Evolutionary conservation across 2,329 filamentous ascomycete species (phyloP).

Genomic region (Immersiporthe knoxdaviesiana): DNA sequence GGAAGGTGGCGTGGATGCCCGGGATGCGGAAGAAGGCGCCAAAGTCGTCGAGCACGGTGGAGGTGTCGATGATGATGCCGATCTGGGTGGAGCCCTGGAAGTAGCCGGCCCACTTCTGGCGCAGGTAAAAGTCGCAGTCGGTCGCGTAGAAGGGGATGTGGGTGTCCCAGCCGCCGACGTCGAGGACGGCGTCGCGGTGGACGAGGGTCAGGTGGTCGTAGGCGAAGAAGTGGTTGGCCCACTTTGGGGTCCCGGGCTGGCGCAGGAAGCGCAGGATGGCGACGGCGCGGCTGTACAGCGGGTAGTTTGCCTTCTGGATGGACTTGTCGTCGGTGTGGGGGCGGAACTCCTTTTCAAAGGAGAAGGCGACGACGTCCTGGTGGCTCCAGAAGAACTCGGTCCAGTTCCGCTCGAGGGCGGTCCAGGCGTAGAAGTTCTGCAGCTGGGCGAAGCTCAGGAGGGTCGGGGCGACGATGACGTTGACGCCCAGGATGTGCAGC

Average conservation of each 20-base stretch:
- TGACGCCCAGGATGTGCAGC: constrained; percentile 52
- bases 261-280: constrained; percentile 40
- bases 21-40: constrained; percentile 46
- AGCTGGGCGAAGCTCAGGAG: constrained; percentile 57
- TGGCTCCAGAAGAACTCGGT: constrained; percentile 57
- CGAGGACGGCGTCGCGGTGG: constrained; percentile 48
- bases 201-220: constrained; percentile 56
- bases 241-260: constrained; percentile 42
- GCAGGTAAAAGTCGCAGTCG: constrained; percentile 53
- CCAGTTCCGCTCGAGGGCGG: constrained; percentile 48
- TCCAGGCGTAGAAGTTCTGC: constrained; percentile 56
- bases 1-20: constrained; percentile 39
- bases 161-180: constrained; percentile 54
- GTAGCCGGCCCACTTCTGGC: constrained; percentile 46
- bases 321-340: constrained; percentile 38
- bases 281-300: constrained; percentile 44
- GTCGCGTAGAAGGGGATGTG: constrained; percentile 55
- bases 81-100: constrained; percentile 44
- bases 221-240: constrained; percentile 54
- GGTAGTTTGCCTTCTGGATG: constrained; percentile 47
- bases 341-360: constrained; percentile 45
- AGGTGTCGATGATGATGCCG: constrained; percentile 48
- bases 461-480: constrained; percentile 53
- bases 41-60: constrained; percentile 46
- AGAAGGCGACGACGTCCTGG: constrained; percentile 53